A percentile compares a stretch with the other conserved stretches of the same genome.
These are phyloP conservation scores for Eucalyptus regnans DNA, from an alignment of 345 rosid genomes.

Conservation along the genomic window DNA sequence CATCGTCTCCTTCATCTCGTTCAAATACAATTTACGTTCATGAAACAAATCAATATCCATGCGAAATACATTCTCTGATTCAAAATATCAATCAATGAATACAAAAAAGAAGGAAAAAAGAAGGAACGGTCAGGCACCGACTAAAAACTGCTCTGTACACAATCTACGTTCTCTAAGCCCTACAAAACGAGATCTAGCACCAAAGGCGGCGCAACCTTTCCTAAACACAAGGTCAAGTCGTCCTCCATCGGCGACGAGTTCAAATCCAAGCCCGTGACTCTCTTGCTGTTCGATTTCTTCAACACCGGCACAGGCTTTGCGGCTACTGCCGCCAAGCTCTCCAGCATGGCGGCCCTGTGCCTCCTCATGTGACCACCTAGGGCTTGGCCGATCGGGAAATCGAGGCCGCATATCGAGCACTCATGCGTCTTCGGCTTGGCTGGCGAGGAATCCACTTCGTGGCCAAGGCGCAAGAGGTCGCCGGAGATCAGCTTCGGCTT, in stretches of 20 bases:
- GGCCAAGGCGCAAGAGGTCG: not conserved
- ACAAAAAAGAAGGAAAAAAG: not conserved
- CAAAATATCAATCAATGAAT: not conserved
- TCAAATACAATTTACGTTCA: not conserved
- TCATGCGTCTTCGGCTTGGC: conserved; percentile 56
- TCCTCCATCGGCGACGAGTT: conserved; percentile 51
- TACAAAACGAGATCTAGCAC: not conserved
- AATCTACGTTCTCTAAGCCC: not conserved
- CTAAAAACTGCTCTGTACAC: not conserved
- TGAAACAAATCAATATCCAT: not conserved
- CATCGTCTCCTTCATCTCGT: not conserved
- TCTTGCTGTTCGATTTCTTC: conserved; percentile 44
- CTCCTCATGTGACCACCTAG: conserved; percentile 96
- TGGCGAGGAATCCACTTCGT: conserved; percentile 1
- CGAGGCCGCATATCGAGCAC: conserved; percentile 83
- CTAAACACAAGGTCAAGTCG: conserved; percentile 47
- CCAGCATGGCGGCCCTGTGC: conserved; percentile 21
- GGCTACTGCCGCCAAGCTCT: not conserved
- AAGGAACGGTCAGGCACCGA: not conserved
- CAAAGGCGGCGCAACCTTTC: conserved; percentile 9
- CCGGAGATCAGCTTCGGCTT: conserved; percentile 28
- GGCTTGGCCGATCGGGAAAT: conserved; percentile 78
- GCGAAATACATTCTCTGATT: not conserved
- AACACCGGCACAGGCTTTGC: conserved; percentile 19
- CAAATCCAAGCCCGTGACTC: conserved; percentile 53